A percentile compares a stretch with the other conserved stretches of the same genome.
These are phyloP conservation scores for Tuber magnatum DNA, from an alignment of 495 filamentous ascomycete genomes.

Conservation along the genomic window DNA sequence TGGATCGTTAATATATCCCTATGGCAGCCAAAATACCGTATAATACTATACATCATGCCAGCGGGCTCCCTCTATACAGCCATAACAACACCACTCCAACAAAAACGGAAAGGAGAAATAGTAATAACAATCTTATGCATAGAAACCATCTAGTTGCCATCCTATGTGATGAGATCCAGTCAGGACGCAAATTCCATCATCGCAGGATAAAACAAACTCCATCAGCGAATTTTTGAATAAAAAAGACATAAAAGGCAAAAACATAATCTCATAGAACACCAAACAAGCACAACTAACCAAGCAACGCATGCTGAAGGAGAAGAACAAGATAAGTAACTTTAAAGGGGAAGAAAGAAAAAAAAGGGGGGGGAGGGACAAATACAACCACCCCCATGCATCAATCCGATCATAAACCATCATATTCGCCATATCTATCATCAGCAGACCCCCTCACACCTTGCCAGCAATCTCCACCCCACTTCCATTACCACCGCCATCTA, in stretches of 20 bases:
- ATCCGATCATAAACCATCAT: not conserved
- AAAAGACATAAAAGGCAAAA: not conserved
- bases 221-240: not conserved
- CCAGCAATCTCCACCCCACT: constrained; percentile 30
- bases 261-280: not conserved
- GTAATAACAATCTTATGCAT: not conserved
- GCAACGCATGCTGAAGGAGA: not conserved
- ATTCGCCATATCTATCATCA: not conserved
- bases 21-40: no score
- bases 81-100: not conserved
- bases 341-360: not conserved
- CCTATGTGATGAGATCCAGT: not conserved
- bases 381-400: not conserved
- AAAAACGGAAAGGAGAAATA: not conserved
- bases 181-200: not conserved
- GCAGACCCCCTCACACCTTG: constrained; percentile 14
- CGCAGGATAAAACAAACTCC: not conserved
- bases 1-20: no score
- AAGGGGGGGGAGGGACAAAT: not conserved
- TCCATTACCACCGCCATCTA: not conserved
- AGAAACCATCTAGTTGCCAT: not conserved
- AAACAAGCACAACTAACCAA: not conserved
- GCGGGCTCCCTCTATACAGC: not conserved
- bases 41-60: no score
- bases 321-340: not conserved